Conservation (phyloP, 257 asterid species). For the Salvia hispanica region DNA sequence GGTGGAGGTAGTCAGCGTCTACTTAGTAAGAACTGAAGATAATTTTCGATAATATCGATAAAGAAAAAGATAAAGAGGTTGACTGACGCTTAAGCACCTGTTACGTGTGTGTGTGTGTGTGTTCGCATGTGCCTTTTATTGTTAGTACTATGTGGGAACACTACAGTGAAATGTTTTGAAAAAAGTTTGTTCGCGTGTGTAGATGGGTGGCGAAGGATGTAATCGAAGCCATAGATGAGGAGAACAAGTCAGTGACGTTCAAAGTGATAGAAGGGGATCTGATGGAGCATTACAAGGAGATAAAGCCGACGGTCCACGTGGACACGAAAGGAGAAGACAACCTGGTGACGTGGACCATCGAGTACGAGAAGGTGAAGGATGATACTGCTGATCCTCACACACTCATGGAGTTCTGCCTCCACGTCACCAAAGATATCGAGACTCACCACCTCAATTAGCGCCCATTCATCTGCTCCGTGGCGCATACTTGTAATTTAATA, state of each 20-base stretch:
- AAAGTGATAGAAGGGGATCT: conserved; percentile 50
- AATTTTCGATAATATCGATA: too few relatives aligned
- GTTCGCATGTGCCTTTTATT: too few relatives aligned
- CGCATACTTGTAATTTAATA: too few relatives aligned
- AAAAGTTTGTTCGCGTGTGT: not conserved
- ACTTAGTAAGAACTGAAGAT: too few relatives aligned
- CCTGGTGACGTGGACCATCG: conserved; percentile 43
- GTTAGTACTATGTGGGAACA: too few relatives aligned
- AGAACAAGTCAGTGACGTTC: conserved; percentile 40
- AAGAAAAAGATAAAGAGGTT: too few relatives aligned
- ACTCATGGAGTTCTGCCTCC: conserved; percentile 32
- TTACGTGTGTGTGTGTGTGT: too few relatives aligned
- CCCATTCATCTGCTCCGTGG: too few relatives aligned
- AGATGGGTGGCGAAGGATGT: conserved; percentile 49
- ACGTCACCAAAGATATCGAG: conserved; percentile 49
- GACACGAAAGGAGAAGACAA: conserved; percentile 39
- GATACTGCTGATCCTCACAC: conserved; percentile 40
- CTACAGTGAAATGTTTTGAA: too few relatives aligned
- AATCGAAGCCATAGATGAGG: conserved; percentile 45
- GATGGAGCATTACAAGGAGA: conserved; percentile 40
- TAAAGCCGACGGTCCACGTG: conserved; percentile 31
- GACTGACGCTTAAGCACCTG: too few relatives aligned
- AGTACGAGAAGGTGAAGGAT: conserved; percentile 43
- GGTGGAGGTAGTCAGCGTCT: too few relatives aligned
- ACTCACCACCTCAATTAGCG: conserved; percentile 28